Base-by-base conservation (phyloP, 2,329 filamentous ascomycete species). In the Diaporthe vaccinii region DNA sequence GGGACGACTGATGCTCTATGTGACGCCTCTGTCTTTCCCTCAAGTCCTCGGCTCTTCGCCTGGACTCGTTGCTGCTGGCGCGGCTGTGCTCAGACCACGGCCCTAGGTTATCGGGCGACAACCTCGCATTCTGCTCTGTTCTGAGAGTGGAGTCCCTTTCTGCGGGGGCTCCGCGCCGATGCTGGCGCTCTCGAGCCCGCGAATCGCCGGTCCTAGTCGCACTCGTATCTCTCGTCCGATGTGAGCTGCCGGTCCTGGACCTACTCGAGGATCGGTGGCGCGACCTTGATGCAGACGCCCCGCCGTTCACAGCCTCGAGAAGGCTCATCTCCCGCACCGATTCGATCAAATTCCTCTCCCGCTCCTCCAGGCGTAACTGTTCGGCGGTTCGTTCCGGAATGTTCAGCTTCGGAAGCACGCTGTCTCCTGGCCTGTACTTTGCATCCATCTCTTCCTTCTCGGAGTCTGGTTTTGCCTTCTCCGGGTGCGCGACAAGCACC, bases 1-100 rank as follows among this genome's bases (percentile, higher is more conserved):
- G 86, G 75, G 95, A 98, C 0, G 95, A 93, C 85, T 98, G 96
- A 81, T 98, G 96, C 81, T 97, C 95, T 65, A 98, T 88, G 71
- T 92, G 93, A 68, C 93, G 86, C 31, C 84, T 82, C 67, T 85
- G 83, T 76, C 81, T 80, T 78, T 83, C 79, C 76, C 82, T 80
- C 73, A 83, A 78, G 77, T 84, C 83, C 76, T 86, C 84, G 62
- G 81, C 79, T 46, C 81, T 84, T 72, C 86, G 86, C 36, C 85
- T 84, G 46, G 86, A 88, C 73, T 87, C 86, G 78, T 88, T 88
- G 73, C 83, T 83, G 74, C 83, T 83, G 44, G 81, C 82, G 55
- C 84, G 84, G 73, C 85, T 82, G 71, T 81, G 78, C 78, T 84
- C 79, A 76, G 78, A 76, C 14, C 80, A 80, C 44, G 84, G 82